Evolutionary conservation across 805 yeast species (phyloP).

Genomic region (Wickerhamiella australiensis): DNA sequence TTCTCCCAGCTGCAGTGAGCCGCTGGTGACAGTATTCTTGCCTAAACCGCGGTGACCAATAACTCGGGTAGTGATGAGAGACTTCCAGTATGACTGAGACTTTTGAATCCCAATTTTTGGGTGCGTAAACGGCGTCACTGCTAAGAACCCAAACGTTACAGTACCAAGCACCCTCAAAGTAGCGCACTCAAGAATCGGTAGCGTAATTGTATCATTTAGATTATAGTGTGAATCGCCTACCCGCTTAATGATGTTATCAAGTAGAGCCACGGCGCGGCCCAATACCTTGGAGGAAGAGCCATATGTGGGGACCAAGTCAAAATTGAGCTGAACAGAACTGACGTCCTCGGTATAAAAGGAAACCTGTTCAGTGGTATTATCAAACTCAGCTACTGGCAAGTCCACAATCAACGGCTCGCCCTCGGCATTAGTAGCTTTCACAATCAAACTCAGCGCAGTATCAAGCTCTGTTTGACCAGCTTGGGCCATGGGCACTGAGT

Average conservation of each 20-base stretch:
- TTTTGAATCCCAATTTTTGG: conserved; percentile 50
- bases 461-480: conserved; percentile 75
- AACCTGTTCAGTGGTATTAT: conserved; percentile 48
- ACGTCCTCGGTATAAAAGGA: conserved; percentile 45
- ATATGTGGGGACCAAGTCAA: conserved; percentile 86
- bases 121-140: conserved; percentile 63
- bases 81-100: conserved; percentile 82
- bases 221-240: conserved; percentile 37
- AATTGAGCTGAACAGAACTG: conserved; percentile 42
- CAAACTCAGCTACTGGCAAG: conserved; percentile 72
- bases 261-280: conserved; percentile 74
- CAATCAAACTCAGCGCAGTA: conserved; percentile 68
- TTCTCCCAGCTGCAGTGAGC: conserved; percentile 84
- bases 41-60: conserved; percentile 96
- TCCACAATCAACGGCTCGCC: conserved; percentile 55
- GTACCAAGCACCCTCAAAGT: conserved; percentile 67
- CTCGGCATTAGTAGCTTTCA: conserved; percentile 34
- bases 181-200: conserved; percentile 64
- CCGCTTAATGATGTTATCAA: conserved; percentile 40
- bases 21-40: conserved; percentile 59
- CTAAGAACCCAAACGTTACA: conserved; percentile 59
- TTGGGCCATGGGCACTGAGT: conserved; percentile 61
- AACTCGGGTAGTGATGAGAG: conserved; percentile 74
- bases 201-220: conserved; percentile 48
- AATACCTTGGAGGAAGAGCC: conserved; percentile 36